Base-by-base conservation (phyloP, 108 stramenopile species). In the Ochromonas danica region DNA sequence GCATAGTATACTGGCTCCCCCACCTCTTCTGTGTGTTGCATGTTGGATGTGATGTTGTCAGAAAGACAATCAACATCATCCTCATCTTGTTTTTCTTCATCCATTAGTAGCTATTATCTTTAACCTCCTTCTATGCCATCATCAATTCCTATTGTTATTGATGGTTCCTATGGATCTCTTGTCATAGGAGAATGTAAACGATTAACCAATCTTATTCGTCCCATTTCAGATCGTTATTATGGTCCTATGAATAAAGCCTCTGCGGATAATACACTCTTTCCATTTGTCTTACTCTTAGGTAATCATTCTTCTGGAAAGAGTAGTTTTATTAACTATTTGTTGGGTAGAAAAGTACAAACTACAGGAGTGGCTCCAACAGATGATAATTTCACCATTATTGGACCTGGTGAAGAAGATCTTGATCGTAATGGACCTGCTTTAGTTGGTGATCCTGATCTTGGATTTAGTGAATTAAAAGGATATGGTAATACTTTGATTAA, bases 341-440 rank as follows among this genome's bases (percentile, higher is more conserved):
- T 94, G 35, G 92, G 91, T 35, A 88, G 96, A 17, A 62, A 79
- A 31, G 91, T 99, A 61, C 97, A 99, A 89, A 94, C 91, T 35
- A 93, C 97, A 0, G 98, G 98, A 1, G 98, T 99, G 39, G 98
- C 98, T 17, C 98, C 98, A n/a, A 99, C 98, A 0, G 98, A 99
- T 80, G 98, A 99, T 89, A 87, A 90, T 67, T 99, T 99, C 81
- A 99, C 97, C 6, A 93, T 99, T 51, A 95, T 99, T 75, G 92
- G 94, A 0, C 95, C 98, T 0, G 98, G 96, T 0, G 87, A 91
- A 0, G 80, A 84, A 40, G 98, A 99, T 82, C 88, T 88, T 1
- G 97, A 97, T 78, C 93, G 93, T 80, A 94, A 94, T 72, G 95
- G 93, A 27, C 92, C 93, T 0, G 88, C 91, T 2, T 74, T 94